Conservation (phyloP, 257 asterid genomes). For the Vinca minor region DNA sequence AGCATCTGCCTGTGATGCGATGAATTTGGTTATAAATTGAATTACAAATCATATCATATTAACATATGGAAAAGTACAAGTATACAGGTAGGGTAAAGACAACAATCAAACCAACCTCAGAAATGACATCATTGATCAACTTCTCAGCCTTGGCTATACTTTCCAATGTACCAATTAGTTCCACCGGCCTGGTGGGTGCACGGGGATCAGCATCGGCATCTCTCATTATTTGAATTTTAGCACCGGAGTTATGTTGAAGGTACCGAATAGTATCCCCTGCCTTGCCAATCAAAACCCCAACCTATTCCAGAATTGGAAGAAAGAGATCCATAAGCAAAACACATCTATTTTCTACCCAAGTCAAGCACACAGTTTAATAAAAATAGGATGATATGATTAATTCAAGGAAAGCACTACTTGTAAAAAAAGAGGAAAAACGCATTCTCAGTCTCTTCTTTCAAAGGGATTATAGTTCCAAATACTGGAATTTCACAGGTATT, state of each 20-base stretch:
- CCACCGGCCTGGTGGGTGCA: constrained; percentile 67
- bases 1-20: constrained; percentile 77
- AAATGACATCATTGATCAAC: constrained; percentile 81
- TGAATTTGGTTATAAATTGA: constrained; percentile 11
- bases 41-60: background rate
- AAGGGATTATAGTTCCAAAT: background rate
- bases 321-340: constrained; percentile 1
- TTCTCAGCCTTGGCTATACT: constrained; percentile 75
- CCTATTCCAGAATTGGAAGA: constrained; percentile 35
- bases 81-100: constrained; percentile 2
- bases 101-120: constrained; percentile 49
- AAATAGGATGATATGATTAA: too few species aligned
- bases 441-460: too few species aligned
- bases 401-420: too few species aligned
- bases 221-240: constrained; percentile 90
- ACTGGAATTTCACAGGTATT: background rate
- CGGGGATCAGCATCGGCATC: constrained; percentile 88
- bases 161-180: constrained; percentile 69
- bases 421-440: background rate
- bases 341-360: constrained; percentile 2
- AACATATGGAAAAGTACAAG: background rate
- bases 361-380: background rate
- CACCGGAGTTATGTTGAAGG: constrained; percentile 92
- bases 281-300: constrained; percentile 94
- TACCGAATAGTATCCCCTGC: constrained; percentile 92